These are phyloP conservation scores for Graphium sp. DNA, from an alignment of 2,329 filamentous ascomycete genomes.

Conservation along the genomic window DNA sequence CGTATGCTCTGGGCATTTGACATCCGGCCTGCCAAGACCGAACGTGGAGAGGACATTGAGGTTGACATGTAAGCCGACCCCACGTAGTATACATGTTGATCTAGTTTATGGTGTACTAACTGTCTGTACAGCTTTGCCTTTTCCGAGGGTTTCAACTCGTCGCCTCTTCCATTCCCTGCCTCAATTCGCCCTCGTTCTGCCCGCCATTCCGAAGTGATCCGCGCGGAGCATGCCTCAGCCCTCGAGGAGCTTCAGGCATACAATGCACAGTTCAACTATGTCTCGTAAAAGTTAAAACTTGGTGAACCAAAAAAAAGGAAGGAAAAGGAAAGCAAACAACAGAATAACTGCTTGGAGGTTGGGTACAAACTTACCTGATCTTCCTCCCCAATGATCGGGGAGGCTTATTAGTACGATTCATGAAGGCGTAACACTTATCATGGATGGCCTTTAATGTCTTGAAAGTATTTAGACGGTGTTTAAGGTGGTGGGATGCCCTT, in stretches of 20 bases:
- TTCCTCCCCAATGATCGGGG: no score
- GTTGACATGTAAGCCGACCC: constrained; percentile 19
- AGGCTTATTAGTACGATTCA: no score
- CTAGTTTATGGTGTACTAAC: not conserved
- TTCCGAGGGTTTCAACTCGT: constrained; percentile 24
- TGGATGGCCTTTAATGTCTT: no score
- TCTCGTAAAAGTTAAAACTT: constrained; percentile 7
- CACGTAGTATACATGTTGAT: not conserved
- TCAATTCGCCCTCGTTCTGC: constrained; percentile 18
- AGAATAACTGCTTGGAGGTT: no score
- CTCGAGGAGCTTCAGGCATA: constrained; percentile 12
- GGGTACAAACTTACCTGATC: no score
- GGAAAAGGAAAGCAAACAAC: no score
- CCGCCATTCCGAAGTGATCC: constrained; percentile 13
- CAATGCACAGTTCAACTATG: constrained; percentile 7
- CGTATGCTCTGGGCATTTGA: constrained; percentile 37
- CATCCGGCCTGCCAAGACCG: constrained; percentile 13
- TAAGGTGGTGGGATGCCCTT: no score
- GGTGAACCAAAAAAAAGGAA: no score
- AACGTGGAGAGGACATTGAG: constrained; percentile 13
- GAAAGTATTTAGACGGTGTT: no score
- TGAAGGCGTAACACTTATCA: no score
- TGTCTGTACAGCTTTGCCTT: constrained; percentile 17
- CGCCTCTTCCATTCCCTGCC: constrained; percentile 21
- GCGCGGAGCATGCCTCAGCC: constrained; percentile 12